A percentile compares a stretch with the other conserved stretches of the same genome.
Evolutionary conservation across 148 eudicot genomes (phyloP).

Genomic region (Suaeda aralocaspica): DNA sequence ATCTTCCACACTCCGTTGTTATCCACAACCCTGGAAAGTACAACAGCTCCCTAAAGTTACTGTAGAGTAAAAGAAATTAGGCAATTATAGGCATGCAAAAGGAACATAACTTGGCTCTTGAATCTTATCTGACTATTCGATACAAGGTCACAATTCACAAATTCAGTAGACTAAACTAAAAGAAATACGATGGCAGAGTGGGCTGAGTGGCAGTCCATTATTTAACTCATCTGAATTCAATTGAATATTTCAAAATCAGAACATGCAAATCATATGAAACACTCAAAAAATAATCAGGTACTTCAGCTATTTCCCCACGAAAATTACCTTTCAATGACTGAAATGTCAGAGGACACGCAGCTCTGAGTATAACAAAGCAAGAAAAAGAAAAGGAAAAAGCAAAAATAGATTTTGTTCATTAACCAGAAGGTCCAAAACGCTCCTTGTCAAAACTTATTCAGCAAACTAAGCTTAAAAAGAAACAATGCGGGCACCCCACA

Average conservation of each 20-base stretch:
- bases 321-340: not conserved
- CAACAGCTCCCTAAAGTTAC: not conserved
- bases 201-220: not conserved
- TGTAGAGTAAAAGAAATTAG: not conserved
- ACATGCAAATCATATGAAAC: too few relatives aligned
- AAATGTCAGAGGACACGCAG: not conserved
- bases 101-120: not conserved
- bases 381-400: not conserved
- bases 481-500: not conserved
- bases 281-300: not conserved
- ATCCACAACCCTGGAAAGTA: constrained; percentile 64
- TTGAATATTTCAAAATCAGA: not conserved
- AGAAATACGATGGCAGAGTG: too few relatives aligned
- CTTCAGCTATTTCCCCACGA: not conserved
- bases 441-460: too few relatives aligned
- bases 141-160: not conserved
- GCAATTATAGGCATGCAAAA: not conserved
- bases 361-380: not conserved
- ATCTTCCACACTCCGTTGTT: constrained; percentile 86
- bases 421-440: too few relatives aligned
- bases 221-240: not conserved
- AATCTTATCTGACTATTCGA: not conserved
- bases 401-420: too few relatives aligned
- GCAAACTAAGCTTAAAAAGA: not conserved
- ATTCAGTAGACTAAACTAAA: too few relatives aligned